Conservation (phyloP, 140 eudicot genomes). For the Anethum foeniculum region DNA sequence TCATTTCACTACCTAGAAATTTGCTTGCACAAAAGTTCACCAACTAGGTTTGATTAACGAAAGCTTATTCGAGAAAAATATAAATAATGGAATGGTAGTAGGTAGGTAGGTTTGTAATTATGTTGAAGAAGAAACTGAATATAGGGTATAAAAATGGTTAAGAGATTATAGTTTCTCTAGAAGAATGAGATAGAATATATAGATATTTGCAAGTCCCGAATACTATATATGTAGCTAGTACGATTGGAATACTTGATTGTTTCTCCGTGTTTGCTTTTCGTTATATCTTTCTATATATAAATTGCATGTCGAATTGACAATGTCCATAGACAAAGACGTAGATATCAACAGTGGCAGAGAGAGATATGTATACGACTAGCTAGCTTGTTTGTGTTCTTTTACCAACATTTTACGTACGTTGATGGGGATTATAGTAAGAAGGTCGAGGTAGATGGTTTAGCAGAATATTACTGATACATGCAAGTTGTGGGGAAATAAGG, state of each 20-base stretch:
- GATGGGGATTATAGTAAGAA: neutral
- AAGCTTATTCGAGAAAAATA: neutral
- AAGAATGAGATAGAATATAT: neutral
- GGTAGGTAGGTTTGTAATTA: conserved; percentile 4
- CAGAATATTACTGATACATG: neutral
- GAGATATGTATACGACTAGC: neutral
- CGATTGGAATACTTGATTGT: neutral
- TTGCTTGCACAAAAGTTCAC: neutral
- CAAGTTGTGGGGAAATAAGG: conserved; percentile 6
- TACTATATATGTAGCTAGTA: neutral
- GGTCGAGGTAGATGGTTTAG: neutral
- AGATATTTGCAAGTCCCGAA: neutral
- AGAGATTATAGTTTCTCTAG: neutral
- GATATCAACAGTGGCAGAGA: neutral
- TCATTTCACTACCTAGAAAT: neutral
- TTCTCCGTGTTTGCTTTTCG: neutral
- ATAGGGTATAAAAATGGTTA: neutral
- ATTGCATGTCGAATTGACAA: neutral
- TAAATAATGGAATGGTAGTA: neutral
- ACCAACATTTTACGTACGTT: neutral
- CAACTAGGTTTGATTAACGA: neutral
- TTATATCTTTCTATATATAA: neutral
- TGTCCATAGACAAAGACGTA: neutral
- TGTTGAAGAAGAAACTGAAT: neutral
- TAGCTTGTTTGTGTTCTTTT: neutral